Percentiles rank a stretch among this genome's conserved stretches.
Conservation (phyloP, 2,329 filamentous ascomycete genomes). For the Nothomitra cinnamomea region DNA sequence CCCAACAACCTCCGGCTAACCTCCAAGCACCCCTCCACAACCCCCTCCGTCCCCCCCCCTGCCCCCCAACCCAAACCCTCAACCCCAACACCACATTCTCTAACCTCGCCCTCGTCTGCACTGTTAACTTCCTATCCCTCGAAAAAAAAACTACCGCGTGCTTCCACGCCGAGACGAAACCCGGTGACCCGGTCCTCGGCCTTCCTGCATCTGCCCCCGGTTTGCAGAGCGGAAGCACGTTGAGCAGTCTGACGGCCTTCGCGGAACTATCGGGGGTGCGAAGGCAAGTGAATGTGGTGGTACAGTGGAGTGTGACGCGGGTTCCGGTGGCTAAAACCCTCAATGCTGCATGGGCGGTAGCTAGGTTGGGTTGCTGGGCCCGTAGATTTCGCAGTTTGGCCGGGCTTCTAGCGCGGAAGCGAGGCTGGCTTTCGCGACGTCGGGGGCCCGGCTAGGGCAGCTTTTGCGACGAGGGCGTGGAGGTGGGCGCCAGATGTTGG, state of each 20-base stretch:
- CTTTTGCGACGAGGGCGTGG: constrained; percentile 39
- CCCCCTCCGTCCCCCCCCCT: constrained; percentile 22
- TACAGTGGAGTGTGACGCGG: constrained; percentile 37
- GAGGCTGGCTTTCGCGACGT: constrained; percentile 32
- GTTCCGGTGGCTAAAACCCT: constrained; percentile 33
- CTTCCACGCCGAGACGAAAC: neutral
- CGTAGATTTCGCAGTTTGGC: constrained; percentile 22
- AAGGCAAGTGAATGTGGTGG: constrained; percentile 26
- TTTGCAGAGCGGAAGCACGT: constrained; percentile 23
- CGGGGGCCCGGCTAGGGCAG: constrained; percentile 33
- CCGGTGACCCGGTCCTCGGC: neutral
- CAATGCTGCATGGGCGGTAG: constrained; percentile 26
- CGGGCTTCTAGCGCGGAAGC: constrained; percentile 35
- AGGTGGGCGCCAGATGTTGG: constrained; percentile 55
- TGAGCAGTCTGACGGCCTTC: constrained; percentile 22
- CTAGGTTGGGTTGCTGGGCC: constrained; percentile 12
- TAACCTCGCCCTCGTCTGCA: constrained; percentile 21
- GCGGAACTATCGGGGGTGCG: constrained; percentile 6
- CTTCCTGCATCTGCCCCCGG: constrained; percentile 7
- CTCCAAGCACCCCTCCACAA: constrained; percentile 25
- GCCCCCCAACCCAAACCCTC: constrained; percentile 30
- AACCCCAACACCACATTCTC: constrained; percentile 27
- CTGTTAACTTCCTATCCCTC: constrained; percentile 17
- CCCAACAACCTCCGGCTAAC: constrained; percentile 28
- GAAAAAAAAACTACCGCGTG: constrained; percentile 17